These are phyloP conservation scores for Fraxinus platypoda DNA, from an alignment of 305 asterid species.

Conservation along the genomic window DNA sequence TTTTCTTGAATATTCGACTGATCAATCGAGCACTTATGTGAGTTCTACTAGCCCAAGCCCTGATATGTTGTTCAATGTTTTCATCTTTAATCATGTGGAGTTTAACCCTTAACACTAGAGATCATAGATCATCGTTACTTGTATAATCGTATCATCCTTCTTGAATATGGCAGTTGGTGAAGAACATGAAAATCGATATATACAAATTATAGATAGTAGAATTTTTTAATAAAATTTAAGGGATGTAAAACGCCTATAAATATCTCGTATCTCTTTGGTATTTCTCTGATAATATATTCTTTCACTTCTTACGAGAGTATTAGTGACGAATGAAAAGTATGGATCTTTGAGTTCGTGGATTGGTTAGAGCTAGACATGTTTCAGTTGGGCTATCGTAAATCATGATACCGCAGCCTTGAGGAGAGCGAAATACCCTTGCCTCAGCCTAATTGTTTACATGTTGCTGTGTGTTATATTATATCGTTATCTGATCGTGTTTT, in stretches of 20 bases:
- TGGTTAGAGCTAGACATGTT: background rate
- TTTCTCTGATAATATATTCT: background rate
- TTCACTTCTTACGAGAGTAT: background rate
- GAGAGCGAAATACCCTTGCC: background rate
- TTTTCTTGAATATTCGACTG: constrained; percentile 30
- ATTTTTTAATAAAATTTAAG: no score
- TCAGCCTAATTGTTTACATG: background rate
- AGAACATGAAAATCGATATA: no score
- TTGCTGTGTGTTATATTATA: background rate
- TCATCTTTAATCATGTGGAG: background rate
- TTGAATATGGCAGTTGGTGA: background rate
- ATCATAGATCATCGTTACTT: background rate
- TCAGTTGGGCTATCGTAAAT: background rate
- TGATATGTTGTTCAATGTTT: background rate
- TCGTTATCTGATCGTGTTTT: background rate
- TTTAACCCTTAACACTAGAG: background rate
- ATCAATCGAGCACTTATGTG: background rate
- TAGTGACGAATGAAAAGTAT: background rate
- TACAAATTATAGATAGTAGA: background rate
- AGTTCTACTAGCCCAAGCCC: background rate
- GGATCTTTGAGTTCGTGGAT: background rate
- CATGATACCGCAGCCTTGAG: background rate
- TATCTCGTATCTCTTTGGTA: background rate
- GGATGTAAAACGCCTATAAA: background rate
- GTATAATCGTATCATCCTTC: background rate